These are phyloP conservation scores for Avena sativa DNA, from an alignment of 176 grass and related monocot species.

Conservation along the genomic window DNA sequence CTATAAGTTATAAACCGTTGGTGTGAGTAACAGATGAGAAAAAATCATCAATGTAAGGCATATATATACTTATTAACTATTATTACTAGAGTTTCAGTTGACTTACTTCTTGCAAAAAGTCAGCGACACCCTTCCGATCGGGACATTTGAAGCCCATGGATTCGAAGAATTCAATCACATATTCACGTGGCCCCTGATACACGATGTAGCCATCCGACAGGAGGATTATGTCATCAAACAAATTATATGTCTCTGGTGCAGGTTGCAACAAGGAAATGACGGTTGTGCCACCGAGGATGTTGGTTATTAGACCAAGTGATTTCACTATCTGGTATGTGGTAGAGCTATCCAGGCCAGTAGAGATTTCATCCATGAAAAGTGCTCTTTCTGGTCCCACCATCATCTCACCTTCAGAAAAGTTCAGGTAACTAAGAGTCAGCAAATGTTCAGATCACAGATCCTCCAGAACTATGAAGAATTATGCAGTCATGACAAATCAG, in stretches of 20 bases:
- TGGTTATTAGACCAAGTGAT: constrained; percentile 57
- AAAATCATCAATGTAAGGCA: background rate
- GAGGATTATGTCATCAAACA: constrained; percentile 72
- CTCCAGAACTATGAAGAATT: too few relatives aligned
- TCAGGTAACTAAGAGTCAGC: constrained; percentile 19
- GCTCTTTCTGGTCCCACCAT: constrained; percentile 63
- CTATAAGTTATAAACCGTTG: constrained; percentile 14
- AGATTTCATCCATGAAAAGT: constrained; percentile 81
- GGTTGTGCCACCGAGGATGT: constrained; percentile 60
- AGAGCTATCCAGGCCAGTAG: constrained; percentile 72
- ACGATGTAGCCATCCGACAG: constrained; percentile 70
- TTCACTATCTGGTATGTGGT: constrained; percentile 75
- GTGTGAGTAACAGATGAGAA: background rate
- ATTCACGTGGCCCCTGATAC: constrained; percentile 67
- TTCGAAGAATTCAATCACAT: constrained; percentile 75
- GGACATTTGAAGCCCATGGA: constrained; percentile 70
- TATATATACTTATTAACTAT: background rate
- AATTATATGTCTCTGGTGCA: constrained; percentile 66
- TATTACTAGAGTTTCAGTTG: background rate
- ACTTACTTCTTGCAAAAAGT: constrained; percentile 75
- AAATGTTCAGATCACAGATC: constrained; percentile 4
- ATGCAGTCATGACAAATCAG: too few relatives aligned
- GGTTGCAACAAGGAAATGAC: constrained; percentile 69
- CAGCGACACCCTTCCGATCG: constrained; percentile 61
- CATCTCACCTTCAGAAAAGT: constrained; percentile 63